A percentile compares a stretch with the other conserved stretches of the same genome.
These are phyloP conservation scores for Kwoniella shivajii DNA, from an alignment of 1,284 basidiomycete genomes.

Conservation along the genomic window DNA sequence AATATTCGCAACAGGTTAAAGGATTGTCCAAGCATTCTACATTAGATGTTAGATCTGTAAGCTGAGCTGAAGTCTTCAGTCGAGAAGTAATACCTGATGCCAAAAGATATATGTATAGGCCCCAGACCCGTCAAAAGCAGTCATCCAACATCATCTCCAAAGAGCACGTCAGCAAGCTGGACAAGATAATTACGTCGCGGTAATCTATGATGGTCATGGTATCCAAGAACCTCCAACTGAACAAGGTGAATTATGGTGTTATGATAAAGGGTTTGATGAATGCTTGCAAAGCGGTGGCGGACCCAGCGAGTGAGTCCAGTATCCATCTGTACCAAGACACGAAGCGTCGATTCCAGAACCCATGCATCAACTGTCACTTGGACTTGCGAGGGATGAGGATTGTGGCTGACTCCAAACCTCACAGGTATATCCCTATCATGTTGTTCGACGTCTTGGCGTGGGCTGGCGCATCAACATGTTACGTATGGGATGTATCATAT, in stretches of 20 bases:
- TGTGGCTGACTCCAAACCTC: neutral
- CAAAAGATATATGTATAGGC: constrained; percentile 15
- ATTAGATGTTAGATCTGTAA: constrained; percentile 1
- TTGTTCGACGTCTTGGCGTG: constrained; percentile 44
- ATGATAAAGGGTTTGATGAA: constrained; percentile 41
- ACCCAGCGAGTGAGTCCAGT: constrained; percentile 38
- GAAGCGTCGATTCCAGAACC: no score
- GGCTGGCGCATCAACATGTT: constrained; percentile 42
- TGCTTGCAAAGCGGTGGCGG: constrained; percentile 32
- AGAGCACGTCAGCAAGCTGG: constrained; percentile 38
- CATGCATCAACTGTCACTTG: no score
- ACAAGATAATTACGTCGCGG: constrained; percentile 33
- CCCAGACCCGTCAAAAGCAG: constrained; percentile 36
- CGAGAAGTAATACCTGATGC: neutral
- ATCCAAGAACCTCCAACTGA: constrained; percentile 48
- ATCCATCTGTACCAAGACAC: no score
- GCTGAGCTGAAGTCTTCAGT: neutral
- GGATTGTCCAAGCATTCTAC: neutral
- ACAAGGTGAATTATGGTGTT: constrained; percentile 47
- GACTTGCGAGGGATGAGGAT: no score
- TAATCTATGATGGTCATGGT: constrained; percentile 41
- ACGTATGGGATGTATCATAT: constrained; percentile 43
- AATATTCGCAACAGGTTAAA: constrained; percentile 23
- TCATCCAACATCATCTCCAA: constrained; percentile 40
- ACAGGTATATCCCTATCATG: constrained; percentile 45